A percentile compares a stretch with the other conserved stretches of the same genome.
These are phyloP conservation scores for Taiozyma onychis DNA, from an alignment of 1,139 yeast species.

Conservation along the genomic window DNA sequence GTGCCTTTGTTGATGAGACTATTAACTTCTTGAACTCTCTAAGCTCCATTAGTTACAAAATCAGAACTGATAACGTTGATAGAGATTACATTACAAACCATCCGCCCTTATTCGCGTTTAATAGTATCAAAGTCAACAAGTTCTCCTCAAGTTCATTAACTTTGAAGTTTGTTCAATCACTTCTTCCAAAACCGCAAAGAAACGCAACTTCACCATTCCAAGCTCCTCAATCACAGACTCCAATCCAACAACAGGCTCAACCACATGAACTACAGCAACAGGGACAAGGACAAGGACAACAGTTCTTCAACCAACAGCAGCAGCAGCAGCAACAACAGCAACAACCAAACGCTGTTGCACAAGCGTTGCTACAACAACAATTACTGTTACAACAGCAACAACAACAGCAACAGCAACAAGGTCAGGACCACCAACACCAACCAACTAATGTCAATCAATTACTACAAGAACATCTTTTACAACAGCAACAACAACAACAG, in stretches of 20 bases:
- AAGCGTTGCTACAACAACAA: constrained; percentile 21
- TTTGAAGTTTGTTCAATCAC: constrained; percentile 26
- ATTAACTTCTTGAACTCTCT: constrained; percentile 25
- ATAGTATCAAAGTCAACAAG: constrained; percentile 22
- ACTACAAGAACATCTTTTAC: constrained; percentile 19
- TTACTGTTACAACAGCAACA: constrained; percentile 15
- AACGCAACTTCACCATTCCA: constrained; percentile 26
- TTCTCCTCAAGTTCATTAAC: constrained; percentile 25
- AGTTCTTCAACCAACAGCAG: constrained; percentile 9
- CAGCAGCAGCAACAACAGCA: constrained; percentile 2
- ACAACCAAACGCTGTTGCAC: constrained; percentile 8
- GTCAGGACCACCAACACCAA: constrained; percentile 24
- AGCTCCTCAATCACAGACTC: constrained; percentile 21
- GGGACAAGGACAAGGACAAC: constrained; percentile 9
- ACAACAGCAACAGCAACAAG: constrained; percentile 3
- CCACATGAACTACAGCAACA: constrained; percentile 15
- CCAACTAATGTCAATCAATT: constrained; percentile 13
- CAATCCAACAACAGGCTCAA: constrained; percentile 22
- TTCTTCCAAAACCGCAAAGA: constrained; percentile 15
- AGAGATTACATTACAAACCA: constrained; percentile 29
- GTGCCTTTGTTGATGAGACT: constrained; percentile 31
- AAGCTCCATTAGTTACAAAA: constrained; percentile 28
- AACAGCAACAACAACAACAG: constrained; percentile 8
- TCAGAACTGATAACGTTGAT: constrained; percentile 31
- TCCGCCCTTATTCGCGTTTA: constrained; percentile 41